Evolutionary conservation across 1,284 basidiomycete genomes (phyloP).

Genomic region (Cutaneotrichosporon cavernicola): DNA sequence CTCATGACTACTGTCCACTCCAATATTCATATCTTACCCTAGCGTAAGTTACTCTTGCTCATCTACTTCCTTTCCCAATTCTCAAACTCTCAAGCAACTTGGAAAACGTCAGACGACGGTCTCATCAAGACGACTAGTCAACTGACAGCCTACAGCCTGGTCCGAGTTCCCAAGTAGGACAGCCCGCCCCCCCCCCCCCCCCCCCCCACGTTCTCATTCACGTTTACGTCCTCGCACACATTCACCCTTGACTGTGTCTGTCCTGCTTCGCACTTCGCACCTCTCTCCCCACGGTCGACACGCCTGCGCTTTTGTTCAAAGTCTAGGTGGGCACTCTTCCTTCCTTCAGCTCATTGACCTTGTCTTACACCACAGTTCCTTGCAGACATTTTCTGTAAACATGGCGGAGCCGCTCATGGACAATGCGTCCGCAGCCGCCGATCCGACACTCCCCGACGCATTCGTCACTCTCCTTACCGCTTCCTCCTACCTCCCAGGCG

Average conservation of each 20-base stretch:
- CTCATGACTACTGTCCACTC: too few species aligned
- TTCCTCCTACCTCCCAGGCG: conserved; percentile 87
- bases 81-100: too few species aligned
- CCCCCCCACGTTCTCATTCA: too few species aligned
- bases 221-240: not conserved
- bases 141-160: too few species aligned
- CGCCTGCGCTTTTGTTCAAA: not conserved
- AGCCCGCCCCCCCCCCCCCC: too few species aligned
- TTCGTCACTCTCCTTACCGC: conserved; percentile 88
- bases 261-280: not conserved
- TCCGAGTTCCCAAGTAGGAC: too few species aligned
- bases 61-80: too few species aligned
- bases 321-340: not conserved
- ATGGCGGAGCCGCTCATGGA: not conserved
- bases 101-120: too few species aligned
- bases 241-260: not conserved
- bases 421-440: not conserved
- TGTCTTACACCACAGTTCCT: not conserved
- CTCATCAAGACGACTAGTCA: too few species aligned
- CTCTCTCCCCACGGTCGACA: not conserved
- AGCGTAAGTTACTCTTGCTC: too few species aligned
- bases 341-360: not conserved
- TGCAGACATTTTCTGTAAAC: not conserved
- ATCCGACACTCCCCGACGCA: conserved; percentile 54
- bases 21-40: too few species aligned